Evolutionary conservation across 208 protist species (phyloP).

Genomic region (Acanthamoeba healyi): DNA sequence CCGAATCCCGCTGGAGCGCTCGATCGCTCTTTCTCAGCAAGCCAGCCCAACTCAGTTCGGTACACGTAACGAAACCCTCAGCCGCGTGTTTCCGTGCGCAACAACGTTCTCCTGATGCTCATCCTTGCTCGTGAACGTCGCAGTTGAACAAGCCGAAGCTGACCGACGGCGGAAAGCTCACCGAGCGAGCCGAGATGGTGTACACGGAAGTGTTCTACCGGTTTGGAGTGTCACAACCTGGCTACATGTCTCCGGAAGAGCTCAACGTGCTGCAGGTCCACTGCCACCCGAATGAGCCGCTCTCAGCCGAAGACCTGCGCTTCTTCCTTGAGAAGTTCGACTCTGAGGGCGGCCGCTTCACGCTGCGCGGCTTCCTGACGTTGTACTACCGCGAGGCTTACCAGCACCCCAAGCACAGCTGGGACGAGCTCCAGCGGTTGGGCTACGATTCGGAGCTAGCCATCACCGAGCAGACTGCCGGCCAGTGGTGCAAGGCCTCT

Average conservation of each 20-base stretch:
- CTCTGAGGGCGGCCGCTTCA: constrained; percentile 19
- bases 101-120: neutral
- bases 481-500: constrained; percentile 29
- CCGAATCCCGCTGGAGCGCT: neutral
- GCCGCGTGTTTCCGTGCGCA: neutral
- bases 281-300: constrained; percentile 53
- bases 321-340: constrained; percentile 52
- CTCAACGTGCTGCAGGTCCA: constrained; percentile 68
- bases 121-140: too few species aligned
- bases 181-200: constrained; percentile 32
- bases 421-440: constrained; percentile 50
- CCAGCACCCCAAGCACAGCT: constrained; percentile 63
- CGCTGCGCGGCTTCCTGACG: constrained; percentile 46
- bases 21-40: constrained; percentile 45
- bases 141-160: constrained; percentile 58
- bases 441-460: constrained; percentile 49
- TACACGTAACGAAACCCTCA: too few species aligned
- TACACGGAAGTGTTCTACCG: constrained; percentile 65
- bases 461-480: constrained; percentile 28
- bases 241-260: constrained; percentile 53
- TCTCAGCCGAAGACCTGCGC: constrained; percentile 37
- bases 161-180: neutral
- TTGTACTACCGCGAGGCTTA: constrained; percentile 57
- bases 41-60: constrained; percentile 22
- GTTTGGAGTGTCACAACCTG: constrained; percentile 46